Evolutionary conservation across 2,329 filamentous ascomycete species (phyloP), one percentile per base, ranked within the genome.

Genomic region (Colletotrichum australisinense): DNA sequence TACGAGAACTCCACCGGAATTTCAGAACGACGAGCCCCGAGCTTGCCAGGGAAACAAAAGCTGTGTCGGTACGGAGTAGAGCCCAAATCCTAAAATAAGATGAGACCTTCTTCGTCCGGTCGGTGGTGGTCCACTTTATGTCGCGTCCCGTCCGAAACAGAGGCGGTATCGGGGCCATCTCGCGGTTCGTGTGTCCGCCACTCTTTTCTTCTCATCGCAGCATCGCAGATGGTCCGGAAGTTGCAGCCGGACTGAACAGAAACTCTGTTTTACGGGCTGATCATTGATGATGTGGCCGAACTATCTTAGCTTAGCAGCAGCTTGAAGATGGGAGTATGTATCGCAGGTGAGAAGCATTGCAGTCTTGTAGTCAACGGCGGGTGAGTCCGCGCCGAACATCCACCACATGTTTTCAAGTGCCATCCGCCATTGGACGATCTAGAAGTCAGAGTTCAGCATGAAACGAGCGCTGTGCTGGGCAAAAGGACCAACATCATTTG

Each of bases 111-210:
- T 24, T 67, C 35, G 56, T 63, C 63, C 26, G 32, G 53, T 57
- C 24, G 30, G 7, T 55, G 14, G 6, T 28, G 38, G 16, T 14
- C 59, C 42, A 19, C 28, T 19, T 52, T 12, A 57, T 60, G 56
- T 56, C 67, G 46, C 55, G 35, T 53, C 26, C 60, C 24, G 63
- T 53, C 52, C 67, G 70, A 70, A 73, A 73, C 70, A 53, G 24
- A 22, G 22, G 42, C 24, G 35, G 55, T 65, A 73, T 66, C 67
- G 70, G 67, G 60, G 56, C 60, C 63, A 62, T 58, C 24, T 9
- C 28, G 63, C 26, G 57, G 59, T 22, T 57, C 56, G 32, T 42
- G 42, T 42, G 42, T 6, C 22, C 22, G n/a, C 42, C n/a, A 49
- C 42, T 49, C 11, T n/a, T 49, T 49, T 11, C 19, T 9, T 49